Base-by-base conservation (phyloP, 2,329 filamentous ascomycete species). In the Colletotrichum simmondsii region DNA sequence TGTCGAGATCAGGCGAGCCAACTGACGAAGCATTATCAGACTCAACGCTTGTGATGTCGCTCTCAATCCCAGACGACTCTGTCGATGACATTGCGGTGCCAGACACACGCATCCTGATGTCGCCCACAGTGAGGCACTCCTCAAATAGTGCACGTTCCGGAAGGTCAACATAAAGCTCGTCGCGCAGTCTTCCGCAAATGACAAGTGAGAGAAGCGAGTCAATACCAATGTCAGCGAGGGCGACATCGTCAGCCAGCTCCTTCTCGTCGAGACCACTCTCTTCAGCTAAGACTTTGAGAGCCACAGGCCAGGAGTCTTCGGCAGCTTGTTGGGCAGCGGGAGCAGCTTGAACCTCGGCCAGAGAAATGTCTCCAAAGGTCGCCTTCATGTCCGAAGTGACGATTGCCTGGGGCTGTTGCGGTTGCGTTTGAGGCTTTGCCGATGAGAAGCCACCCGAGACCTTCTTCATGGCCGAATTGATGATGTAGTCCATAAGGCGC, bases 401-500 rank as follows among this genome's bases (percentile, higher is more conserved):
- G 14, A 42, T 42, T 19, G 37, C 26, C 22, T 57, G 22, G 16
- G 12, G 22, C 16, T 6, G 6, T 10, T 26, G 32, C 24, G 10
- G 22, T 12, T 60, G 35, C n/a, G 58, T 85, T 70, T 79, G 79
- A 26, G 88, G 83, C 74, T 85, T 87, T 42, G 82, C 79, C 14
- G 81, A 79, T 0, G 85, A 86, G 28, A 87, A 82, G 73, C 84
- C 82, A 72, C 81, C 82, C 1, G 53, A 57, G 12, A 83, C 81
- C 78, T 86, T 84, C 75, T 84, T 84, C 79, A 83, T 82, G 74
- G 74, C 75, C 42, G 79, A 80, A 53, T 77, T 70, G 75, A 94
- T 83, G 80, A 94, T 88, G 76, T 91, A 87, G 83, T 92, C 91
- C 74, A 93, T 85, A 28, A 92, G 85, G 76, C 89, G 88, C 77